A percentile compares a stretch with the other conserved stretches of the same genome.
phyloP scores from a whole-genome alignment of 139 green algal species.

The Coelastrella sp. region DNA sequence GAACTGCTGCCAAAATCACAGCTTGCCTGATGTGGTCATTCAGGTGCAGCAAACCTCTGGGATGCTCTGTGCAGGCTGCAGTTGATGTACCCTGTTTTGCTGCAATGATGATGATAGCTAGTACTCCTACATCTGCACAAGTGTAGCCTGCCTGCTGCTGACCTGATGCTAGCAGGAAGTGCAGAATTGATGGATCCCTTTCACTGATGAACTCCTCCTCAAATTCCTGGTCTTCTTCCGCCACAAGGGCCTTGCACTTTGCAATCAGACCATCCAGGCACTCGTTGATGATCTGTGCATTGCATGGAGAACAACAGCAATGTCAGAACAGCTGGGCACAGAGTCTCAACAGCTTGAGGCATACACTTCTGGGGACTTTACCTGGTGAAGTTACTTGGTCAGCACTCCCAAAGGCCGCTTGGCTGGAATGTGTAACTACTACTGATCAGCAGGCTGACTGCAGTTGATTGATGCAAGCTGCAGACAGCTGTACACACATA shows the following conservation, averaged over 20 bases:
- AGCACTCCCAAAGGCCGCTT: too few relatives aligned
- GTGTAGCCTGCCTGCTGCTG: neutral
- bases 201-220: constrained; percentile 94
- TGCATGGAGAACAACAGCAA: neutral
- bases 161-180: constrained; percentile 91
- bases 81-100: too few relatives aligned
- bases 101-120: too few relatives aligned
- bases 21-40: too few relatives aligned
- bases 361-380: too few relatives aligned
- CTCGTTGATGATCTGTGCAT: constrained; percentile 73
- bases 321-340: neutral
- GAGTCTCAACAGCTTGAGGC: neutral
- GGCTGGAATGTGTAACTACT: too few relatives aligned
- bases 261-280: constrained; percentile 90
- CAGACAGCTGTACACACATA: neutral
- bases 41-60: too few relatives aligned
- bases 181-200: constrained; percentile 93
- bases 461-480: neutral
- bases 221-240: constrained; percentile 93
- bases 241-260: constrained; percentile 87
- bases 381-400: too few relatives aligned
- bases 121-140: too few relatives aligned
- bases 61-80: too few relatives aligned
- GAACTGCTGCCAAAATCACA: too few relatives aligned
- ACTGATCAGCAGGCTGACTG: too few relatives aligned